A percentile compares a stretch with the other conserved stretches of the same genome.
These are phyloP conservation scores for Akebia trifoliata DNA, from an alignment of 164 flowering plant genomes.

Conservation along the genomic window DNA sequence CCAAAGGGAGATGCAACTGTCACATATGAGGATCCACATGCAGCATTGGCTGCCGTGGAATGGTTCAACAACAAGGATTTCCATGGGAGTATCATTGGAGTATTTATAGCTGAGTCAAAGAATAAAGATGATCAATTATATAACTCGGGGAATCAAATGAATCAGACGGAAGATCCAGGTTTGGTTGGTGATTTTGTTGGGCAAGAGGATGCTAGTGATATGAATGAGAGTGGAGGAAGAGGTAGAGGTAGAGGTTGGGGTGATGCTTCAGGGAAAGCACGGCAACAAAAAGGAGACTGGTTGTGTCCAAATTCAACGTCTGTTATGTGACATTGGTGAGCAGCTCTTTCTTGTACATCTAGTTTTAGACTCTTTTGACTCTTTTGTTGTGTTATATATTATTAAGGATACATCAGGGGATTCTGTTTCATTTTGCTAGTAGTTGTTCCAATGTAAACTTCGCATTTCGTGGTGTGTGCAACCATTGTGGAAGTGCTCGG, in stretches of 20 bases:
- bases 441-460: constrained; percentile 96
- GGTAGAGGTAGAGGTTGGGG: constrained; percentile 79
- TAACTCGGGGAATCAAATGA: too few relatives aligned
- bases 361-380: constrained; percentile 10
- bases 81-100: constrained; percentile 83
- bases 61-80: constrained; percentile 98
- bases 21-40: constrained; percentile 98
- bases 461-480: constrained; percentile 97
- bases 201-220: constrained; percentile 39
- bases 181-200: constrained; percentile 32
- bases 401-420: neutral
- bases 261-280: constrained; percentile 70
- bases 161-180: constrained; percentile 31
- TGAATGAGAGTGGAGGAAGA: constrained; percentile 57
- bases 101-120: constrained; percentile 82
- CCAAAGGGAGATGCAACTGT: constrained; percentile 99
- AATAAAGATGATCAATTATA: constrained; percentile 65
- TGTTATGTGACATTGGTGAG: constrained; percentile 99
- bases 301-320: constrained; percentile 99
- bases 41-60: constrained; percentile 94
- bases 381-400: neutral
- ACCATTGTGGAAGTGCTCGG: constrained; percentile 96
- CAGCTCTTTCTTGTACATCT: constrained; percentile 75
- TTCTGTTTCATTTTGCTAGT: constrained; percentile 30
- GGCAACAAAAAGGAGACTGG: constrained; percentile 99